Conservation (phyloP, 768 basidiomycete species). For the Leccinum truebloodii region DNA sequence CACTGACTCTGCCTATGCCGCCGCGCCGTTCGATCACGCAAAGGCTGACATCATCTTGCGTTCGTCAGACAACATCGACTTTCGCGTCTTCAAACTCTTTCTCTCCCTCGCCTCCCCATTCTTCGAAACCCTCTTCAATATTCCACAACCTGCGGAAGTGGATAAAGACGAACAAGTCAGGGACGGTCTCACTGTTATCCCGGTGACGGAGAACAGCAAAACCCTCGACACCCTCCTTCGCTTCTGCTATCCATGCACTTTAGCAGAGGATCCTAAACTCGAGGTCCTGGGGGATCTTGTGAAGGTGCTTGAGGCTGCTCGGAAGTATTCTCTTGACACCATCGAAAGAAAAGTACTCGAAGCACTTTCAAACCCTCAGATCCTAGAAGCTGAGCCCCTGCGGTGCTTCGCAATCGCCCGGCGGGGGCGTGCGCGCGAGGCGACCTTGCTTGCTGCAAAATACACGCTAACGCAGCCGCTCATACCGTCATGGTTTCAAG, state of each 20-base stretch:
- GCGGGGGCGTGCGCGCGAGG: constrained; percentile 21
- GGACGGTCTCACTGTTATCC: constrained; percentile 24
- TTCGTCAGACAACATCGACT: constrained; percentile 31
- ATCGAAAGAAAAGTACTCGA: constrained; percentile 21
- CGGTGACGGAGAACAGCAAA: constrained; percentile 21
- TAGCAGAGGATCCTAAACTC: constrained; percentile 20
- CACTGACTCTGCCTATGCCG: constrained; percentile 4
- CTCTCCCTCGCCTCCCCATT: constrained; percentile 36
- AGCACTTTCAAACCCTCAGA: constrained; percentile 20
- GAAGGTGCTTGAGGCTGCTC: constrained; percentile 14
- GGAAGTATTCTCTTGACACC: constrained; percentile 18
- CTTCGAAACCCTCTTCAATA: constrained; percentile 35
- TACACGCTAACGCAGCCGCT: constrained; percentile 28
- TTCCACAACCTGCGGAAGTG: constrained; percentile 26
- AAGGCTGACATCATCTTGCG: constrained; percentile 27
- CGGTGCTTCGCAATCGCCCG: constrained; percentile 35
- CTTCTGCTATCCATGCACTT: constrained; percentile 31
- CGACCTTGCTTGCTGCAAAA: constrained; percentile 31
- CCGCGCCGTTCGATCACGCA: constrained; percentile 24
- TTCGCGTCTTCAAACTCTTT: constrained; percentile 34
- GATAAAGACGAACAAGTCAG: constrained; percentile 10
- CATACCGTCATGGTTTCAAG: constrained; percentile 23
- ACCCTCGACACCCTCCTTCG: constrained; percentile 27
- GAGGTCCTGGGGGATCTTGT: constrained; percentile 10
- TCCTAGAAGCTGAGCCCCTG: constrained; percentile 25